These are phyloP conservation scores for Globisporangium polare DNA, from an alignment of 352 stramenopile species.

Conservation along the genomic window DNA sequence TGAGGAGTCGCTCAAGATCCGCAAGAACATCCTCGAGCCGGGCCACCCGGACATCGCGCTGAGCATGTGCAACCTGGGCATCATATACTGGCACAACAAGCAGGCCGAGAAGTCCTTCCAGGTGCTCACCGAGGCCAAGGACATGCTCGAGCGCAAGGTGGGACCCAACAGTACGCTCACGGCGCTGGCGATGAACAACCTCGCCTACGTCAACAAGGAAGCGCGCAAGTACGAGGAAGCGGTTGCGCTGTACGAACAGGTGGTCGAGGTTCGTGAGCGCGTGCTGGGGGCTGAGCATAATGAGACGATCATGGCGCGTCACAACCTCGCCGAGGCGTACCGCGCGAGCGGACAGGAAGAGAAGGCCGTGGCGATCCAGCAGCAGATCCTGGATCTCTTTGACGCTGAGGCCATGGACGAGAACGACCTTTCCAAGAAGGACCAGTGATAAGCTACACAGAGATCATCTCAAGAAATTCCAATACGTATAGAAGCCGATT, in stretches of 20 bases:
- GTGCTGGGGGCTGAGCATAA: constrained; percentile 65
- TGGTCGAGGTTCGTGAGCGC: constrained; percentile 55
- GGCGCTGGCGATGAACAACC: constrained; percentile 80
- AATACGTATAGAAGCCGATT: constrained; percentile 4
- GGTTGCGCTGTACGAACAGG: constrained; percentile 61
- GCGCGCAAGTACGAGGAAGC: constrained; percentile 62
- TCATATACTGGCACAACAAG: constrained; percentile 83
- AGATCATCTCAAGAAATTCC: neutral
- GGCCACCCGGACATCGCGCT: constrained; percentile 76
- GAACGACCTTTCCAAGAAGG: constrained; percentile 12
- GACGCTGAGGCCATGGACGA: constrained; percentile 38
- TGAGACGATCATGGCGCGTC: constrained; percentile 78
- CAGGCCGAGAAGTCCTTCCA: constrained; percentile 61
- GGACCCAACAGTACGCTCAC: constrained; percentile 56
- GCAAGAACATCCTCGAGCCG: constrained; percentile 57
- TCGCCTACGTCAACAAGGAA: constrained; percentile 79
- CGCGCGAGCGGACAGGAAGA: constrained; percentile 74
- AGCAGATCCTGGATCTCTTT: constrained; percentile 77
- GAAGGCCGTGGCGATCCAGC: constrained; percentile 72
- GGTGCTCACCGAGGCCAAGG: constrained; percentile 54
- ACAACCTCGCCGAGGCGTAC: constrained; percentile 80
- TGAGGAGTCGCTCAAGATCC: constrained; percentile 76
- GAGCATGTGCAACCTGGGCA: constrained; percentile 79
- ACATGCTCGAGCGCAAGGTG: constrained; percentile 58
- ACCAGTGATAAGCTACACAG: neutral